A percentile compares a stretch with the other conserved stretches of the same genome.
phyloP scores from a whole-genome alignment of 192 early-diverging fungal genomes.

The Coemansia pectinata region DNA sequence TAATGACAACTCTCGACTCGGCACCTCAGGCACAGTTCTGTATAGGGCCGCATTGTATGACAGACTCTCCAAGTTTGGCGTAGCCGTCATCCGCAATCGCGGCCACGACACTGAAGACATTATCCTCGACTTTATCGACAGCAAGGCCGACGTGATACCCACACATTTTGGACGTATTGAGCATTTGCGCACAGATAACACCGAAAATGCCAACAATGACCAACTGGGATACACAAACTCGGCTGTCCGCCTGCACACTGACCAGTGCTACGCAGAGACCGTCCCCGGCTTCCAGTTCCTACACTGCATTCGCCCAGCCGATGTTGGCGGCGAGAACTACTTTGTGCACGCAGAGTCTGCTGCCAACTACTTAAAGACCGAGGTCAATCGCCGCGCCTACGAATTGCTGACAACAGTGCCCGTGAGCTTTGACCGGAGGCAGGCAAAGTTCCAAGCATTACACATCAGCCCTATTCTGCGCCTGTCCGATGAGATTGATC shows the following conservation, averaged over 20 bases:
- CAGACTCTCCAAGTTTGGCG: conserved; percentile 40
- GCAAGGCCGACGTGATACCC: conserved; percentile 38
- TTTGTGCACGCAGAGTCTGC: conserved; percentile 56
- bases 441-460: conserved; percentile 50
- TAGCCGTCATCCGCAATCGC: conserved; percentile 50
- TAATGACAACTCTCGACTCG: neutral
- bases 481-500: conserved; percentile 23
- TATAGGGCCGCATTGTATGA: conserved; percentile 42
- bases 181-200: conserved; percentile 54
- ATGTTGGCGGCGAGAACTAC: conserved; percentile 53
- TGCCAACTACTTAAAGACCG: conserved; percentile 55
- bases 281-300: conserved; percentile 56
- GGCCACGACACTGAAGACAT: conserved; percentile 52
- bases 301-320: conserved; percentile 55
- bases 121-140: conserved; percentile 56
- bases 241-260: conserved; percentile 50
- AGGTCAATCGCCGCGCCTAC: conserved; percentile 49
- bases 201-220: conserved; percentile 53
- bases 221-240: conserved; percentile 57
- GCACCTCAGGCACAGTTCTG: neutral
- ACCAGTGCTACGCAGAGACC: conserved; percentile 43
- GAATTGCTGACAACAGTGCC: conserved; percentile 54
- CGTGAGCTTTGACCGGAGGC: conserved; percentile 52
- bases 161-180: conserved; percentile 58
- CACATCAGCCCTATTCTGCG: conserved; percentile 44